These are phyloP conservation scores for Phyllosticta citriasiana DNA, from an alignment of 2,329 filamentous ascomycete genomes.

Conservation along the genomic window DNA sequence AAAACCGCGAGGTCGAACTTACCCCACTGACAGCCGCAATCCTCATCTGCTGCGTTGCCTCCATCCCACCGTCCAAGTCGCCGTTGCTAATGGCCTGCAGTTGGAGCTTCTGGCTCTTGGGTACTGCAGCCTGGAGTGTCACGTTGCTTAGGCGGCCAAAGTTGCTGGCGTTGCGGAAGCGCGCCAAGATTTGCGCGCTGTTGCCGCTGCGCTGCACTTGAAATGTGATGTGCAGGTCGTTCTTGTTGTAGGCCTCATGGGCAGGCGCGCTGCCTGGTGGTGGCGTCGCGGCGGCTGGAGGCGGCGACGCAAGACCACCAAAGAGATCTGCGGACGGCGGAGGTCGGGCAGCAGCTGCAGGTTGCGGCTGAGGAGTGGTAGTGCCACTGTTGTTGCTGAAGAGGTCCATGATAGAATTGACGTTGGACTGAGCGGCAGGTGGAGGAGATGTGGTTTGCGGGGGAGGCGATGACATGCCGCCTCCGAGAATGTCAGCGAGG, in stretches of 20 bases:
- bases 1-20: constrained; percentile 39
- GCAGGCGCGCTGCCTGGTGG: constrained; percentile 35
- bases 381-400: constrained; percentile 48
- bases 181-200: constrained; percentile 69
- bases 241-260: constrained; percentile 74
- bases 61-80: constrained; percentile 64
- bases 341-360: constrained; percentile 29
- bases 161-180: constrained; percentile 68
- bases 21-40: constrained; percentile 74
- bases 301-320: constrained; percentile 36
- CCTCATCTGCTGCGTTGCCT: constrained; percentile 86
- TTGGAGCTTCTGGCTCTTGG: constrained; percentile 91
- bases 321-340: constrained; percentile 32
- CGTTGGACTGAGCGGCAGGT: constrained; percentile 27
- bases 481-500: constrained; percentile 82
- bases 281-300: constrained; percentile 35
- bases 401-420: constrained; percentile 75
- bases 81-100: constrained; percentile 78
- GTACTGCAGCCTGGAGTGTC: constrained; percentile 86
- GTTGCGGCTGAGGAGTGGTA: constrained; percentile 27
- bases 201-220: constrained; percentile 75
- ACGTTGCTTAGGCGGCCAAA: constrained; percentile 60
- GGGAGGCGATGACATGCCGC: constrained; percentile 41
- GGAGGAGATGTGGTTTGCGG: constrained; percentile 30
- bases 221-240: constrained; percentile 71